Evolutionary conservation across 768 basidiomycete genomes (phyloP).

Genomic region (Solioccasus polychromus): DNA sequence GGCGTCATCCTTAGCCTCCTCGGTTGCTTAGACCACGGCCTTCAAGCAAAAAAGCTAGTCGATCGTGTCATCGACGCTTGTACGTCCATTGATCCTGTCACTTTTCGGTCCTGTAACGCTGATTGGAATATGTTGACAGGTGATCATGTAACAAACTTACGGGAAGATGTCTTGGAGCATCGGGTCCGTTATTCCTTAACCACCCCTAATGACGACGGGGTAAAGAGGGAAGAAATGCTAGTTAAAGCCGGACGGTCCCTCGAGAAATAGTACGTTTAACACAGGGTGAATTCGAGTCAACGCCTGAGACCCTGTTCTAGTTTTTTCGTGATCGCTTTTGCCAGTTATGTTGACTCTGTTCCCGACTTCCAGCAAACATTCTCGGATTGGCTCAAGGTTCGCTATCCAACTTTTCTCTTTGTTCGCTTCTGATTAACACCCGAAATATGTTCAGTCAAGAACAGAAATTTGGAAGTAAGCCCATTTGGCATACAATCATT

Average conservation of each 20-base stretch:
- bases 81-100: conserved; percentile 25
- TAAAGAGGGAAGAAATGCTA: conserved; percentile 48
- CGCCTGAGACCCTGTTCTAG: conserved; percentile 35
- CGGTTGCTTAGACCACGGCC: conserved; percentile 88
- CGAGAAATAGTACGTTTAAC: conserved; percentile 80
- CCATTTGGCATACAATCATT: not conserved
- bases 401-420: conserved; percentile 9
- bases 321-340: conserved; percentile 94
- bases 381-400: conserved; percentile 81
- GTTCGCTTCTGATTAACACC: not conserved
- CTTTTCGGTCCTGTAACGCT: not conserved
- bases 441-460: conserved; percentile 46
- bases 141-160: conserved; percentile 87
- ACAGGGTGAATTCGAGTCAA: not conserved
- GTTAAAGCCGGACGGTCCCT: conserved; percentile 70
- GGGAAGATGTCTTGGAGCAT: conserved; percentile 83
- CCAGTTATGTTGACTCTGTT: conserved; percentile 76
- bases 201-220: conserved; percentile 63
- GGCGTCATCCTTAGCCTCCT: conserved; percentile 87
- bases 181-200: conserved; percentile 85
- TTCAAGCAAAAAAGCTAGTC: conserved; percentile 82
- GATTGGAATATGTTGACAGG: conserved; percentile 42
- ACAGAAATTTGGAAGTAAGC: conserved; percentile 93
- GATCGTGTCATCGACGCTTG: conserved; percentile 84
- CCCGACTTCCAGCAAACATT: conserved; percentile 68